phyloP scores from a whole-genome alignment of 345 rosid genomes.

The Hevea brasiliensis region DNA sequence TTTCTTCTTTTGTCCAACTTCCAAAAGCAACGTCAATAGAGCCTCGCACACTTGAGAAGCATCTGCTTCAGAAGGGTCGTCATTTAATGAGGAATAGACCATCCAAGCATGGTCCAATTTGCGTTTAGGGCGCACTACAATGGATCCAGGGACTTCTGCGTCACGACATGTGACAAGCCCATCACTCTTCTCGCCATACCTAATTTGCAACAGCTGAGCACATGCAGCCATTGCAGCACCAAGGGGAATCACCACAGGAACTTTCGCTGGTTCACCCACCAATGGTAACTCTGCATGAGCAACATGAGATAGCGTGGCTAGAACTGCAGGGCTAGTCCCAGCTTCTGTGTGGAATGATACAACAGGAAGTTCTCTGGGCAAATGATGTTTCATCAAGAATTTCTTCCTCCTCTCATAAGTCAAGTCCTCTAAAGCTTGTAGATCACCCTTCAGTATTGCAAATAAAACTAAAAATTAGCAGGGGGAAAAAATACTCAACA shows the following conservation, averaged over 20 bases:
- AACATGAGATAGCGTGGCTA: slow-evolving; percentile 77
- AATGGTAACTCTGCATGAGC: slow-evolving; percentile 88
- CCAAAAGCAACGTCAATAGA: slow-evolving; percentile 75
- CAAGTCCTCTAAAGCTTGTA: slow-evolving; percentile 91
- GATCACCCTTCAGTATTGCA: slow-evolving; percentile 60
- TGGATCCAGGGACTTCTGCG: slow-evolving; percentile 93
- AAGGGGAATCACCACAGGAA: slow-evolving; percentile 84
- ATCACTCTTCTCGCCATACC: slow-evolving; percentile 88
- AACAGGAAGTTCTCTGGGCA: slow-evolving; percentile 75
- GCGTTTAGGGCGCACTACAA: slow-evolving; percentile 77
- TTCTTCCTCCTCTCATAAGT: slow-evolving; percentile 86
- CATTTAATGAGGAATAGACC: slow-evolving; percentile 87
- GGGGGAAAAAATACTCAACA: neutral
- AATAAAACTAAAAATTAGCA: neutral
- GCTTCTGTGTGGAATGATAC: slow-evolving; percentile 95
- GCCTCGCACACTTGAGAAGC: slow-evolving; percentile 95
- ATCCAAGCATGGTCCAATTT: slow-evolving; percentile 96
- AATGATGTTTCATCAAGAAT: slow-evolving; percentile 64
- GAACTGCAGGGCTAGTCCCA: slow-evolving; percentile 70
- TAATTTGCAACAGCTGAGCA: slow-evolving; percentile 74
- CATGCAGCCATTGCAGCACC: slow-evolving; percentile 99
- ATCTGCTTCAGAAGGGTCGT: slow-evolving; percentile 61
- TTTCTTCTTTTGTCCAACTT: slow-evolving; percentile 47
- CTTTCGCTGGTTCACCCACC: slow-evolving; percentile 53
- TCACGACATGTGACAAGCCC: slow-evolving; percentile 87